Evolutionary conservation across 345 rosid species (phyloP).

Genomic region (Kernera saxatilis): DNA sequence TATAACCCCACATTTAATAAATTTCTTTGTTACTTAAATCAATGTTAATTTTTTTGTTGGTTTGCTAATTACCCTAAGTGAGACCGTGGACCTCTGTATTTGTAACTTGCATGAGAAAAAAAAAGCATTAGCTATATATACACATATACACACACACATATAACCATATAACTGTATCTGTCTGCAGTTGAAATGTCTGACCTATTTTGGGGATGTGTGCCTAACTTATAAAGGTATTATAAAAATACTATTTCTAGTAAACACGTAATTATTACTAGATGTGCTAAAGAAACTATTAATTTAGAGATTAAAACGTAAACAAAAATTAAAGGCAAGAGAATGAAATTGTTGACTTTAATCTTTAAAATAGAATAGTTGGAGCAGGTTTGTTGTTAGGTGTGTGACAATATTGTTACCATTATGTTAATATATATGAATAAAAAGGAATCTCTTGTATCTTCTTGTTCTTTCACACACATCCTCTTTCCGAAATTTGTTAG

Average conservation of each 20-base stretch:
- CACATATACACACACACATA: neutral
- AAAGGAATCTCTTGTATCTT: conserved; percentile 30
- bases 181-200: conserved; percentile 32
- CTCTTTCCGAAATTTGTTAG: neutral
- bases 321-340: neutral
- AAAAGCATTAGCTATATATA: neutral
- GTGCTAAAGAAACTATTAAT: too few relatives aligned
- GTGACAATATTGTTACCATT: neutral
- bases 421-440: neutral
- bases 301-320: neutral
- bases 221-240: conserved; percentile 22
- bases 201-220: conserved; percentile 26
- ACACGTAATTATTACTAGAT: neutral
- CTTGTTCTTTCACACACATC: conserved; percentile 31
- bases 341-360: conserved; percentile 29
- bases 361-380: conserved; percentile 19
- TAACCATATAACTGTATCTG: conserved; percentile 18
- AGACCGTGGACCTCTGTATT: conserved; percentile 6
- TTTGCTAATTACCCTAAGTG: neutral
- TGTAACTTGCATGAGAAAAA: neutral
- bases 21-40: neutral
- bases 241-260: neutral
- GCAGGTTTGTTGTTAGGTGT: conserved; percentile 34
- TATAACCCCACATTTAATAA: neutral
- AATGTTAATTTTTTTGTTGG: neutral